A percentile compares a stretch with the other conserved stretches of the same genome.
Conservation (phyloP, 306 rosid species). For the Sphenostylis stenocarpa region DNA sequence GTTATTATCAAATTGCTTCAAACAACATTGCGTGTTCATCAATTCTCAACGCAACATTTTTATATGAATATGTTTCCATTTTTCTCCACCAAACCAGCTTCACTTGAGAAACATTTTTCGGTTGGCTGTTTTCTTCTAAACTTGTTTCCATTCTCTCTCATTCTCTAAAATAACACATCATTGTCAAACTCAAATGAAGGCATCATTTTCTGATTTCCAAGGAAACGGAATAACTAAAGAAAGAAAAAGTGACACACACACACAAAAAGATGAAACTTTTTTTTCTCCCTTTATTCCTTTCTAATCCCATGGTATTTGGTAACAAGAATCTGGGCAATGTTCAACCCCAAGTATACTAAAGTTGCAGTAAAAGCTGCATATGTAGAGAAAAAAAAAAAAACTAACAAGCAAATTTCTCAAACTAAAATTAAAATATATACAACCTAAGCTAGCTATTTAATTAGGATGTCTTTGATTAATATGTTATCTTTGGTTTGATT, state of each 20-base stretch:
- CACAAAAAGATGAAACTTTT: constrained; percentile 23
- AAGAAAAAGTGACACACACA: constrained; percentile 6
- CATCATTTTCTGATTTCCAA: constrained; percentile 10
- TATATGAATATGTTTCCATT: constrained; percentile 1
- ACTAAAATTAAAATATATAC: not conserved
- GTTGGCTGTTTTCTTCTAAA: constrained; percentile 27
- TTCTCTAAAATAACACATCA: constrained; percentile 9
- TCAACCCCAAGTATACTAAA: constrained; percentile 30
- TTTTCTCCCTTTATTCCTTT: constrained; percentile 38
- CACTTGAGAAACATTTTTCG: constrained; percentile 26
- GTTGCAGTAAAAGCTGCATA: not conserved
- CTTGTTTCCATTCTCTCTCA: constrained; percentile 11
- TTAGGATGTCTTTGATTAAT: too few relatives aligned
- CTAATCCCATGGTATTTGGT: constrained; percentile 26
- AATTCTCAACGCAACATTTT: constrained; percentile 18
- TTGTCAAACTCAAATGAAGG: constrained; percentile 29
- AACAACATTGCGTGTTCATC: constrained; percentile 22
- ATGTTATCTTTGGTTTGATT: too few relatives aligned
- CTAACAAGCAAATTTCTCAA: not conserved
- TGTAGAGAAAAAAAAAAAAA: not conserved
- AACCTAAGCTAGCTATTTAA: too few relatives aligned
- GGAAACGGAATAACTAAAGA: constrained; percentile 29
- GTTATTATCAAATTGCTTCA: constrained; percentile 9
- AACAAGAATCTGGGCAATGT: constrained; percentile 30
- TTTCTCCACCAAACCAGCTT: constrained; percentile 19